Evolutionary conservation across 192 early-diverging fungal genomes (phyloP).

Genomic region (Coemansia sp.): DNA sequence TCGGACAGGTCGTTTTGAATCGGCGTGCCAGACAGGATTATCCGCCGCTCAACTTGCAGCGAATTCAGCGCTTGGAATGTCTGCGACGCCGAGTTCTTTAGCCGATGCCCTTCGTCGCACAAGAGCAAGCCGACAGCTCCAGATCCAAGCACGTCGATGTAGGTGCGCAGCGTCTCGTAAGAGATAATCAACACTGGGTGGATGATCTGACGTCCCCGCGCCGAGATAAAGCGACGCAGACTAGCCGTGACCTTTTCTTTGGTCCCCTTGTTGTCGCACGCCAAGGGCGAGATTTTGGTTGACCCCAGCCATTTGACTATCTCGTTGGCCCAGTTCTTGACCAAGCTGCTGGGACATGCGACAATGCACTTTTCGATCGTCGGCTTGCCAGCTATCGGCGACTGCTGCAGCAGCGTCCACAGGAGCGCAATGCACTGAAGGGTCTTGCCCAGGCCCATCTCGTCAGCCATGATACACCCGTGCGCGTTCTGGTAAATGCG

Average conservation of each 20-base stretch:
- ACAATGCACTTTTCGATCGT: constrained; percentile 97
- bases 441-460: constrained; percentile 92
- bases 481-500: constrained; percentile 67
- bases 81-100: constrained; percentile 89
- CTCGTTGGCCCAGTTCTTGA: constrained; percentile 99
- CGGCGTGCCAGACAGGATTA: constrained; percentile 97
- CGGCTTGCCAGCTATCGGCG: constrained; percentile 82
- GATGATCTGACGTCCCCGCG: constrained; percentile 83
- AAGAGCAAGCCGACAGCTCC: constrained; percentile 89
- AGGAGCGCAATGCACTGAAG: constrained; percentile 91
- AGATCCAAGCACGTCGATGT: constrained; percentile 73
- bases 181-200: constrained; percentile 97
- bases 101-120: constrained; percentile 96
- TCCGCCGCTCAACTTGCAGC: constrained; percentile 86
- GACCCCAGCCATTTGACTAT: constrained; percentile 94
- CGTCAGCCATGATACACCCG: constrained; percentile 99
- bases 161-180: constrained; percentile 91
- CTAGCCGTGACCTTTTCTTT: constrained; percentile 83
- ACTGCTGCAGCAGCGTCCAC: constrained; percentile 98
- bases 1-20: constrained; percentile 91
- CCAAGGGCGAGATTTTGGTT: constrained; percentile 77
- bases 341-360: constrained; percentile 93
- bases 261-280: constrained; percentile 87
- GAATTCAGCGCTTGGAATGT: constrained; percentile 82
- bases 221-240: constrained; percentile 77